Conservation (phyloP, 106 monocot genomes). For the Dendrobium officinale region DNA sequence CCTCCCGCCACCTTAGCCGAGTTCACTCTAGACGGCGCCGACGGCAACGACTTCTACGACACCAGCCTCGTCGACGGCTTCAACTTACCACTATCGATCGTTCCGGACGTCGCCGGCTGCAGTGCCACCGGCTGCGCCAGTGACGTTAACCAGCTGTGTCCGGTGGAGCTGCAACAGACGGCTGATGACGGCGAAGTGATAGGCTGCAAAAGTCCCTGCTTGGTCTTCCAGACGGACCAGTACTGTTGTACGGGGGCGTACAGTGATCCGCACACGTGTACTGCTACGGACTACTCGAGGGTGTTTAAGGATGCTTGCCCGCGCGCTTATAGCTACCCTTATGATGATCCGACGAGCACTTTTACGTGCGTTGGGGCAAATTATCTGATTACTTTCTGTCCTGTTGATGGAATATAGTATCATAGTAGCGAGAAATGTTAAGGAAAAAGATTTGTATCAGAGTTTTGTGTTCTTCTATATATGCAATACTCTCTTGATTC, state of each 20-base stretch:
- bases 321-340: constrained; percentile 12
- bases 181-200: background rate
- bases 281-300: background rate
- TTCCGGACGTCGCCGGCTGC: constrained; percentile 9
- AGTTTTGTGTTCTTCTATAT: too few relatives aligned
- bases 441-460: too few relatives aligned
- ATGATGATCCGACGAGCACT: constrained; percentile 10
- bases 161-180: background rate
- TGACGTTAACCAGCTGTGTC: constrained; percentile 22
- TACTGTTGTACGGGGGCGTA: constrained; percentile 7
- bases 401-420: background rate
- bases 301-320: constrained; percentile 6
- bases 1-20: constrained; percentile 32
- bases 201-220: constrained; percentile 1
- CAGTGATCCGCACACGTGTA: background rate
- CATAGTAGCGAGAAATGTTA: too few relatives aligned
- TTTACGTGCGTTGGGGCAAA: constrained; percentile 3
- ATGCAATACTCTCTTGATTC: too few relatives aligned
- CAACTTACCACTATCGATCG: constrained; percentile 30
- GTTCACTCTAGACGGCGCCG: constrained; percentile 31
- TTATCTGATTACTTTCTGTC: background rate
- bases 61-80: constrained; percentile 46
- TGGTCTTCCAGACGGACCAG: background rate
- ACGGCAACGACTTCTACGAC: constrained; percentile 40
- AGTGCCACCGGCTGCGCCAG: constrained; percentile 14